Base-by-base conservation (phyloP, 805 yeast species). In the Ogataea polymorpha region DNA sequence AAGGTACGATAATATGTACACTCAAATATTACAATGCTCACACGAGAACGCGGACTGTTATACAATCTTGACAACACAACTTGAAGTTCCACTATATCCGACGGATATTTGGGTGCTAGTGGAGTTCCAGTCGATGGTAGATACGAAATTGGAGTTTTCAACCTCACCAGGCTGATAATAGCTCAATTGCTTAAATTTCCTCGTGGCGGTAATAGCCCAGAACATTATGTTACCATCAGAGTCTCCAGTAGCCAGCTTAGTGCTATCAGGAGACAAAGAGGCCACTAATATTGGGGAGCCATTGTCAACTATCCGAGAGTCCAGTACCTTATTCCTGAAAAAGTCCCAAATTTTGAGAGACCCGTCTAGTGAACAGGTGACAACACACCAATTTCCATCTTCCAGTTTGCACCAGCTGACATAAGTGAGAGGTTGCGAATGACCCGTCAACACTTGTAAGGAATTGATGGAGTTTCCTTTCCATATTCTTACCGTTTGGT, bases 401-500 rank as follows among this genome's bases (percentile, higher is more conserved):
- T 38, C 64, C 2, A 60, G 45, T 45, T 65, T 51, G 37, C 82
- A 39, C 95, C 95, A 79, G 34, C 68, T 55, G 6, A 80, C 67
- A 14, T 67, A 71, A 2, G 79, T 66, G 7, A 81, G 68, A 20
- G 86, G 78, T 41, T 79, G 75, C 1, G 77, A 67, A 56, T 82
- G 88, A 0, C 80, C 82, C 6, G 55, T 41, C 27, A 77, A 55
- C 5, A 73, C 62, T 42, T 72, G 72, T 25, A 72, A 63, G 21
- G 78, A 72, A 44, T 75, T 76, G 17, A 75, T 63, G 23, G 79
- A 74, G 20, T 73, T 72, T 26, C 88, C 83, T 53, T 72, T 76
- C 96, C 96, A 90, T 15, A 88, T 67, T 50, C 86, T 75, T 7
- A 89, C 71, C 0, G 75, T 67, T 41, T 76, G 73, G 58, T 90